A percentile compares a stretch with the other conserved stretches of the same genome.
Evolutionary conservation across 495 filamentous ascomycete species (phyloP).

Genomic region (Pyrenula aspistea): DNA sequence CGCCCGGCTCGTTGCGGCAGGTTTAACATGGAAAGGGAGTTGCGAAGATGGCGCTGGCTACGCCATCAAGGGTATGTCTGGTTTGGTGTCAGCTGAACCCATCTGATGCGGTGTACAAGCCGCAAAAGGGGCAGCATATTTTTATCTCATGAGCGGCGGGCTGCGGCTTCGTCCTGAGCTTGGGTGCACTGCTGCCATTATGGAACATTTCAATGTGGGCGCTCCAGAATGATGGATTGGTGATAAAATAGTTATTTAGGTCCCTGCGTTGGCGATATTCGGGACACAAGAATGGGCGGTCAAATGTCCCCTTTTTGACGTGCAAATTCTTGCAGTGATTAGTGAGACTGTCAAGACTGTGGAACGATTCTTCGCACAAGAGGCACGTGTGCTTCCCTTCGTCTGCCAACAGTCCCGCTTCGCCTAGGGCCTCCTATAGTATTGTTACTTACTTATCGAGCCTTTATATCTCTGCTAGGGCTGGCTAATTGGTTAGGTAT

Average conservation of each 20-base stretch:
- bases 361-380: background rate
- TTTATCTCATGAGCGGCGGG: background rate
- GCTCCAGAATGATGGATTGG: background rate
- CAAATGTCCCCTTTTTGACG: background rate
- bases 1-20: too few species aligned
- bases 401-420: background rate
- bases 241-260: background rate
- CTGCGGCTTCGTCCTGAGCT: background rate
- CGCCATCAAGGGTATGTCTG: too few species aligned
- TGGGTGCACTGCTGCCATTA: background rate
- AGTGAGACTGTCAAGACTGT: background rate
- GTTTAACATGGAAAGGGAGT: too few species aligned
- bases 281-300: background rate
- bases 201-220: background rate
- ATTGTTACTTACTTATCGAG: too few species aligned
- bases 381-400: background rate
- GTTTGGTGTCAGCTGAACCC: too few species aligned
- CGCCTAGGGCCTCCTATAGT: background rate
- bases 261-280: background rate
- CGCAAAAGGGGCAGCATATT: background rate
- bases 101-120: background rate
- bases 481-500: background rate
- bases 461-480: background rate
- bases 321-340: background rate
- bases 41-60: too few species aligned